Base-by-base conservation (phyloP, 176 grass and related monocot species). In the Canna indica region DNA sequence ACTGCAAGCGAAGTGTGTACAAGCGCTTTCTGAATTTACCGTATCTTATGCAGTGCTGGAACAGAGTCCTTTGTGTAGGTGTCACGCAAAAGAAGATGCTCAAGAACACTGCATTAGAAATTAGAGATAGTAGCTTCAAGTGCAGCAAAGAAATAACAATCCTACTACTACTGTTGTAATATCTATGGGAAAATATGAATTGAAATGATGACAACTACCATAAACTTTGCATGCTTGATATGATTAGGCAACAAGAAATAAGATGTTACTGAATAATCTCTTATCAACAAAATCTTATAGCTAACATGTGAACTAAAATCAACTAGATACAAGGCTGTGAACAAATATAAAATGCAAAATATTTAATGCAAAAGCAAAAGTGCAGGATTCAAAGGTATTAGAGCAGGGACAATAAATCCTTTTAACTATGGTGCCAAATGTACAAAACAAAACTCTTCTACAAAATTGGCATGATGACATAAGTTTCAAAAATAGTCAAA, bases 51-150 rank as follows among this genome's bases (percentile, higher is more conserved):
- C 33, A 97, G 56, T 27, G 93, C 93, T 24, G 84, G 88, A 70
- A 97, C 88, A 1, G 94, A 92, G 62, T 97, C 94, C 82, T 87
- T 97, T 18, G 94, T 97, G 66, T 97, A 97, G 72, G 94, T 97
- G 38, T 97, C 94, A 52, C 94, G 94, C 80, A 97, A 75, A 31
- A 97, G 88, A 85, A 92, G 88, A 79, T 97, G 85, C 77, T 97
- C 93, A 54, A 97, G 80, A 81, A 92, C 90, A 72, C 93, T 97
- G 71, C 13, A 70, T 78, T 14, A 75, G 78, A 50, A 29, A 16
- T 7, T 33, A 32, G 35, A 20, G 33, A 20, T 38, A n/a, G 11
- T 25, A 39, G 22, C 35, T 24, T 39, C 35, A 24, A 39, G 18
- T 41, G 18, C 1, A 38, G 17, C 4, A 66, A 12, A 66, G n/a